Percentiles rank a stretch among this genome's conserved stretches.
Conservation (phyloP, 371 early-diverging fungal genomes). For the Mortierella sp. region DNA sequence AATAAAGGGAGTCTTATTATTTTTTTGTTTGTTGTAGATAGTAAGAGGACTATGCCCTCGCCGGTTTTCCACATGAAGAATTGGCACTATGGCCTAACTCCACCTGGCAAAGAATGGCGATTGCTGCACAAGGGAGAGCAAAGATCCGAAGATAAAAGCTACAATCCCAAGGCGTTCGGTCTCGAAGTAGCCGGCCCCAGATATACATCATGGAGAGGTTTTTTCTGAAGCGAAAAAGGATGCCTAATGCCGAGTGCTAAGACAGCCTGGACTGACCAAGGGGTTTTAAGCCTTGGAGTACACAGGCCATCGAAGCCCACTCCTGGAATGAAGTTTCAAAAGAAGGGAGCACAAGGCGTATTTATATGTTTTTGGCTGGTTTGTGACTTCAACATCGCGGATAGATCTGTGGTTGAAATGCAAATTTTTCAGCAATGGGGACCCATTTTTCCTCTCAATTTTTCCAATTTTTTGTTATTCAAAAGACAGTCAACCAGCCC, state of each 20-base stretch:
- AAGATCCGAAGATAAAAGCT: conserved; percentile 11
- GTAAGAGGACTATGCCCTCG: conserved; percentile 37
- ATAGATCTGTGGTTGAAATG: not conserved
- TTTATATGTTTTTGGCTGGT: not conserved
- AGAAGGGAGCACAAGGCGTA: not conserved
- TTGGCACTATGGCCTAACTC: conserved; percentile 55
- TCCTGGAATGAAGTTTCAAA: conserved; percentile 14
- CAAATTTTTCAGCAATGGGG: too few species aligned
- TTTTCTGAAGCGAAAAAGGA: conserved; percentile 31
- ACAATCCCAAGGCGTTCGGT: conserved; percentile 48
- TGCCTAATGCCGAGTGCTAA: conserved; percentile 56
- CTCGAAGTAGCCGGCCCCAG: conserved; percentile 56
- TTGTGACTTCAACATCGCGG: not conserved
- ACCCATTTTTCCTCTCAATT: too few species aligned
- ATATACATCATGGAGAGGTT: conserved; percentile 49
- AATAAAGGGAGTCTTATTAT: not conserved
- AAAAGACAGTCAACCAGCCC: too few species aligned
- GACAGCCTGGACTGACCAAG: conserved; percentile 41
- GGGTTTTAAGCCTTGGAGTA: conserved; percentile 19
- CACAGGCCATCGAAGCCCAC: conserved; percentile 37
- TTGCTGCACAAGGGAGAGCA: conserved; percentile 39
- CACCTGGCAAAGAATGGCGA: conserved; percentile 58
- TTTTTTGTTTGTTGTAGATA: conserved; percentile 2
- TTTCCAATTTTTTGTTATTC: too few species aligned
- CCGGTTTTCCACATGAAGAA: conserved; percentile 57